Evolutionary conservation across 306 rosid genomes (phyloP).

Genomic region (Vachellia pachyceras): DNA sequence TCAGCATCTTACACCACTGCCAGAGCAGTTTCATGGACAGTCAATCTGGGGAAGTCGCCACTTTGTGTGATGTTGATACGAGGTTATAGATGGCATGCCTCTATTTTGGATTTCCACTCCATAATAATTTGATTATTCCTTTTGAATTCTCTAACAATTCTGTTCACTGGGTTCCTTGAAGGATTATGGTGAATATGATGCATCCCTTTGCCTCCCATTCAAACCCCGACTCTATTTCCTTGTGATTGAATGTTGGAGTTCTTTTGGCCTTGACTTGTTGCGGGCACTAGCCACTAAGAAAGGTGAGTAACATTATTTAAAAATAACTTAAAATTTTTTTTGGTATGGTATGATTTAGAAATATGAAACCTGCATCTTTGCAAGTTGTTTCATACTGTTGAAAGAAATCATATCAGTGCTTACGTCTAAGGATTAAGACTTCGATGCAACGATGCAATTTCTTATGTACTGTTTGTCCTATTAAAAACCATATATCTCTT

Average conservation of each 20-base stretch:
- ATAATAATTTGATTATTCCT: background rate
- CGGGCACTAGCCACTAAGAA: constrained; percentile 71
- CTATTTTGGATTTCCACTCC: constrained; percentile 8
- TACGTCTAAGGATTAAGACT: background rate
- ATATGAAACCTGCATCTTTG: background rate
- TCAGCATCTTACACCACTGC: constrained; percentile 61
- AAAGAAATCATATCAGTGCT: background rate
- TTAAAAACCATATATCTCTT: background rate
- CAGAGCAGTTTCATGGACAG: constrained; percentile 90
- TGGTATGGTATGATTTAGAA: background rate
- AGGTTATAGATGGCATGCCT: constrained; percentile 65
- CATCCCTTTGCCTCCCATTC: constrained; percentile 69
- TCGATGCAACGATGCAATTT: background rate
- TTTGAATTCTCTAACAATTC: constrained; percentile 28
- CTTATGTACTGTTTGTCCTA: no score
- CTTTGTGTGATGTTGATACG: constrained; percentile 83
- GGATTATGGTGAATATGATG: constrained; percentile 68
- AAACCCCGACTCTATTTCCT: constrained; percentile 75
- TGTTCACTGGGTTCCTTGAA: constrained; percentile 51
- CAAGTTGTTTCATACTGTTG: background rate
- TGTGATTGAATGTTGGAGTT: constrained; percentile 73
- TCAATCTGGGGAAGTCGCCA: constrained; percentile 81
- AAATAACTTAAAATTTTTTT: background rate
- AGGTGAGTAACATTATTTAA: constrained; percentile 35
- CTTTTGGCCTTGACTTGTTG: constrained; percentile 76